Percentiles rank a stretch among this genome's conserved stretches.
Conservation (phyloP, 352 stramenopile genomes). For the Phytophthora megakarya region DNA sequence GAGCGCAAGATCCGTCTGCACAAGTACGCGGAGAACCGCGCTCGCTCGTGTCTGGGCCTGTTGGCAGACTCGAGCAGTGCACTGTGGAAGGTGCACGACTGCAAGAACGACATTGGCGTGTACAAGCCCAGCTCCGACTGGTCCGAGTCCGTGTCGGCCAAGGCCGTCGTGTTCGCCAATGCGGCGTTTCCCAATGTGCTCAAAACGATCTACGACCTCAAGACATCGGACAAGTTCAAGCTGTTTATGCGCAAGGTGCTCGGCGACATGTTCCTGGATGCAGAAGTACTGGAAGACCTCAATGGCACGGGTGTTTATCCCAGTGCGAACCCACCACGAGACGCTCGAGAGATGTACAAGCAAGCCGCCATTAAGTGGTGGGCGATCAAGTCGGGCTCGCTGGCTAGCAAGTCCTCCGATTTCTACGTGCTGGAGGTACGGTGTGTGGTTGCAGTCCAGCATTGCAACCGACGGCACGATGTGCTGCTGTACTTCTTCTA, state of each 20-base stretch:
- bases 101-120: conserved; percentile 78
- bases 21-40: conserved; percentile 87
- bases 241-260: conserved; percentile 83
- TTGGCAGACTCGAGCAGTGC: conserved; percentile 75
- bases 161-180: conserved; percentile 79
- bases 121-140: conserved; percentile 88
- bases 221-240: conserved; percentile 86
- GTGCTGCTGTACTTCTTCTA: conserved; percentile 22
- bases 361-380: conserved; percentile 90
- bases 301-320: conserved; percentile 82
- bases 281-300: conserved; percentile 82
- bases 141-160: conserved; percentile 86
- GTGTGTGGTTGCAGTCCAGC: conserved; percentile 15
- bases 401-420: conserved; percentile 83
- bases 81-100: conserved; percentile 83
- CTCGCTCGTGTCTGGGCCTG: conserved; percentile 75
- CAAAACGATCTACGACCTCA: conserved; percentile 86
- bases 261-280: conserved; percentile 83
- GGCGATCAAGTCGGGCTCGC: conserved; percentile 81
- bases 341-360: conserved; percentile 85
- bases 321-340: conserved; percentile 66
- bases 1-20: conserved; percentile 84
- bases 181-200: conserved; percentile 81
- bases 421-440: conserved; percentile 83
- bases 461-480: conserved; percentile 6